Percentiles rank a stretch among this genome's conserved stretches.
phyloP scores from a whole-genome alignment of 345 rosid species.

The Rhodamnia argentea region DNA sequence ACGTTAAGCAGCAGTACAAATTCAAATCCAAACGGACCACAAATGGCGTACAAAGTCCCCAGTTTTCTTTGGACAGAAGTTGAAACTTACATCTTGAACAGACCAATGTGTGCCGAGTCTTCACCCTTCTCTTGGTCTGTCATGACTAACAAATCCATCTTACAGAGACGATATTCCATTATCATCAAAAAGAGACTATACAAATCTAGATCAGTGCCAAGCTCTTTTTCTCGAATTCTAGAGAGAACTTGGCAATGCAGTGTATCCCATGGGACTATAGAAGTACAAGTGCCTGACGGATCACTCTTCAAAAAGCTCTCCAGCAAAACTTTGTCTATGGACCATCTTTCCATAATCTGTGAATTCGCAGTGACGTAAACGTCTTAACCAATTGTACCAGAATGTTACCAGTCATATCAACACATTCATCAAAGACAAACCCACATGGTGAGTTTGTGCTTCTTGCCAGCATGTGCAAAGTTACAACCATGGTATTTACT shows the following conservation, averaged over 20 bases:
- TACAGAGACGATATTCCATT: not conserved
- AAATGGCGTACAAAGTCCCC: not conserved
- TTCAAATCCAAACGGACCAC: not conserved
- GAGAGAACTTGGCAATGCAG: not conserved
- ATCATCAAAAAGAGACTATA: not conserved
- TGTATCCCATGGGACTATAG: not conserved
- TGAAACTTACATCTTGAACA: not conserved
- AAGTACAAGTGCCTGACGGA: not conserved
- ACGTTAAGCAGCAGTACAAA: not conserved
- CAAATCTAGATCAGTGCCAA: not conserved
- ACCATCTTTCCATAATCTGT: slow-evolving; percentile 53
- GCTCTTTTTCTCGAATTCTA: not conserved
- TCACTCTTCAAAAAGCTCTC: slow-evolving; percentile 24
- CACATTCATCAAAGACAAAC: not conserved
- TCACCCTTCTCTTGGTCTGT: not conserved
- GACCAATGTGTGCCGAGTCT: not conserved
- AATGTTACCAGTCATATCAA: not conserved
- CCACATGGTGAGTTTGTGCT: not conserved
- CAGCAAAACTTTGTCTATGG: slow-evolving; percentile 29
- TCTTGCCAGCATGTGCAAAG: not conserved
- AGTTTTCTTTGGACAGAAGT: not conserved
- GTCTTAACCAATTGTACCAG: not conserved
- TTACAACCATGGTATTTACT: not conserved
- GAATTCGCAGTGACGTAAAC: not conserved
- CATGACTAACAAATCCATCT: not conserved